Conservation (phyloP, 495 filamentous ascomycete genomes). For the Trichoderma erinaceum region DNA sequence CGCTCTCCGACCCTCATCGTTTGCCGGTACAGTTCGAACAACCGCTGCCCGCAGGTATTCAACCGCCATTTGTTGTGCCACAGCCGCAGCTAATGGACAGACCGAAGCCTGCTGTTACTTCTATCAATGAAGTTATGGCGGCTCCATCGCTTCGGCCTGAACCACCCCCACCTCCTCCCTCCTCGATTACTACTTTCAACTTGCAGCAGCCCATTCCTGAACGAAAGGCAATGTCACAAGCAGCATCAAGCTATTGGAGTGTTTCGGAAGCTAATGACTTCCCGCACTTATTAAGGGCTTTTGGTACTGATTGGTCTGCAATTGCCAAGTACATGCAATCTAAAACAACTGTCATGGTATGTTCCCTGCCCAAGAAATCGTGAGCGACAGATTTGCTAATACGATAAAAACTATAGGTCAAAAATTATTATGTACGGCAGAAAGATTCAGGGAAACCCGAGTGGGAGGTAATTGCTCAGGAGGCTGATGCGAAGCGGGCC, state of each 20-base stretch:
- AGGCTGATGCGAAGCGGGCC: slow-evolving; percentile 62
- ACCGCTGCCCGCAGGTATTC: slow-evolving; percentile 26
- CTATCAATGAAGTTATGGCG: slow-evolving; percentile 44
- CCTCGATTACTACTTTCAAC: slow-evolving; percentile 36
- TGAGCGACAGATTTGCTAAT: slow-evolving; percentile 20
- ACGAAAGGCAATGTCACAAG: slow-evolving; percentile 50
- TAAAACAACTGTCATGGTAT: slow-evolving; percentile 91
- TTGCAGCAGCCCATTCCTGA: slow-evolving; percentile 34
- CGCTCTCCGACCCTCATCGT: not conserved
- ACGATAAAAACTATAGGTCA: slow-evolving; percentile 57
- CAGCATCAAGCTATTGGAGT: slow-evolving; percentile 95
- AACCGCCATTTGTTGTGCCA: slow-evolving; percentile 32
- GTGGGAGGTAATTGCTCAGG: slow-evolving; percentile 59
- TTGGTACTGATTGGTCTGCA: slow-evolving; percentile 79
- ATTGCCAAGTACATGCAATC: slow-evolving; percentile 85
- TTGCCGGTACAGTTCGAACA: slow-evolving; percentile 2
- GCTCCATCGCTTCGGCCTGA: slow-evolving; percentile 45
- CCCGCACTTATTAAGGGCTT: slow-evolving; percentile 65
- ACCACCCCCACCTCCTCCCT: slow-evolving; percentile 34
- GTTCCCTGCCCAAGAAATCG: slow-evolving; percentile 21
- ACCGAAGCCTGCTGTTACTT: slow-evolving; percentile 26
- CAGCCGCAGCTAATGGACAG: slow-evolving; percentile 30
- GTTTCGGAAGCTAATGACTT: slow-evolving; percentile 87
- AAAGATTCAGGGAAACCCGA: slow-evolving; percentile 59
- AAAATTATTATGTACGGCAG: slow-evolving; percentile 81